phyloP scores from a whole-genome alignment of 768 basidiomycete genomes.

The Boletus insuetus region DNA sequence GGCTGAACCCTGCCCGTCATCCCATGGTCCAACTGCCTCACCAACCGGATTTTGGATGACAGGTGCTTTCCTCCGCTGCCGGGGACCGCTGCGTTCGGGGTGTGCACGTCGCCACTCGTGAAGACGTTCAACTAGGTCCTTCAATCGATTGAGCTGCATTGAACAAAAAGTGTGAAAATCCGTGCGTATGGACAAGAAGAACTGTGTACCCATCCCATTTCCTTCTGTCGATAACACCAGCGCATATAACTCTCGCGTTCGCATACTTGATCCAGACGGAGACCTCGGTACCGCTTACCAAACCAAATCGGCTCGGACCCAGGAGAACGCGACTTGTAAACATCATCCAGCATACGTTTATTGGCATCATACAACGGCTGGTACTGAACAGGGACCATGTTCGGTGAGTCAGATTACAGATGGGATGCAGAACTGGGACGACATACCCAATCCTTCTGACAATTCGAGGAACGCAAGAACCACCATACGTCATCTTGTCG shows the following conservation, averaged over 20 bases:
- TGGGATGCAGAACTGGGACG: not conserved
- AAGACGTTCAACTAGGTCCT: conserved; percentile 11
- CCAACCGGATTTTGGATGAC: conserved; percentile 12
- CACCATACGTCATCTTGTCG: conserved; percentile 16
- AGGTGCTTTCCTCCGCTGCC: not conserved
- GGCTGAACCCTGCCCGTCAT: conserved; percentile 11
- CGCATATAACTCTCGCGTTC: not conserved
- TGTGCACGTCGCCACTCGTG: conserved; percentile 7
- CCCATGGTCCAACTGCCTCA: conserved; percentile 13
- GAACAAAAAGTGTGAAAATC: not conserved
- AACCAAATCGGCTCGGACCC: conserved; percentile 25
- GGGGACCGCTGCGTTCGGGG: conserved; percentile 6
- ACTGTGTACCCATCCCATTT: conserved; percentile 5
- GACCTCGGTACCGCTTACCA: conserved; percentile 14
- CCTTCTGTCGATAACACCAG: conserved; percentile 9
- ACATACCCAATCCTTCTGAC: conserved; percentile 6
- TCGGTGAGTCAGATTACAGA: not conserved
- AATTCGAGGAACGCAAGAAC: conserved; percentile 2
- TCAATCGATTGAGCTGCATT: conserved; percentile 5
- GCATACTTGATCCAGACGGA: conserved; percentile 12
- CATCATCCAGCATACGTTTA: conserved; percentile 10
- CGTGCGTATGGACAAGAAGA: not conserved
- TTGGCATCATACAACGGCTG: conserved; percentile 12
- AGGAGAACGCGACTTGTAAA: conserved; percentile 17
- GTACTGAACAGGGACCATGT: conserved; percentile 7